phyloP scores from a whole-genome alignment of 2,329 filamentous ascomycete species.

The Colletotrichum sansevieriae region DNA sequence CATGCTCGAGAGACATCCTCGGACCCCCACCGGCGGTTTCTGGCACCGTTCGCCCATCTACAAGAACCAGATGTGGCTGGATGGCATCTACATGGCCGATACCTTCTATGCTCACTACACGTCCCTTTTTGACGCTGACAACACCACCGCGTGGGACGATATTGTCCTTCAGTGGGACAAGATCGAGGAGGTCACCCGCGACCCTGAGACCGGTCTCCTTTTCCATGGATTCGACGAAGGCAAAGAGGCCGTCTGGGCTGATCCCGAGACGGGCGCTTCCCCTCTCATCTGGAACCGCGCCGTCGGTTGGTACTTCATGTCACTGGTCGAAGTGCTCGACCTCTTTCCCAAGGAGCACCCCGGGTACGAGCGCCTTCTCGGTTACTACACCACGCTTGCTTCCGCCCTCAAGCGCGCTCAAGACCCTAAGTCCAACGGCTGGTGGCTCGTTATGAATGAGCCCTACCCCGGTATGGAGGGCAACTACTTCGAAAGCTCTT shows the following conservation, averaged over 20 bases:
- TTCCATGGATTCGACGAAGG: constrained; percentile 68
- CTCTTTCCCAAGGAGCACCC: constrained; percentile 55
- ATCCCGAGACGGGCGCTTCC: constrained; percentile 61
- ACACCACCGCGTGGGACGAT: constrained; percentile 59
- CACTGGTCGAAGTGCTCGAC: constrained; percentile 63
- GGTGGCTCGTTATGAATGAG: constrained; percentile 70
- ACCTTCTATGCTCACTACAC: constrained; percentile 59
- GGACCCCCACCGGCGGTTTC: constrained; percentile 65
- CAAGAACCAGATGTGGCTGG: constrained; percentile 69
- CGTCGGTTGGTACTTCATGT: constrained; percentile 67
- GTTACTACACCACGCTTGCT: constrained; percentile 57
- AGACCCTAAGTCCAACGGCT: constrained; percentile 59
- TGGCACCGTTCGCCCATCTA: constrained; percentile 63
- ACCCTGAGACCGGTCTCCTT: constrained; percentile 57
- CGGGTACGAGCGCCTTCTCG: constrained; percentile 52
- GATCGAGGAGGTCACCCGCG: constrained; percentile 57
- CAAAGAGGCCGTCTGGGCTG: constrained; percentile 65
- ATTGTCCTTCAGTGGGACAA: constrained; percentile 60
- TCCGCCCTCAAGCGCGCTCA: constrained; percentile 56
- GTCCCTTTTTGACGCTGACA: constrained; percentile 52
- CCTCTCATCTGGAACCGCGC: constrained; percentile 66
- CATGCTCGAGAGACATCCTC: constrained; percentile 62
- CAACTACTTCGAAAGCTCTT: constrained; percentile 73
- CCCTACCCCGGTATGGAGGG: constrained; percentile 60
- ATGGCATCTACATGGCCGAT: constrained; percentile 66